phyloP scores from a whole-genome alignment of 164 flowering plant species.

The Vitis amurensis region DNA sequence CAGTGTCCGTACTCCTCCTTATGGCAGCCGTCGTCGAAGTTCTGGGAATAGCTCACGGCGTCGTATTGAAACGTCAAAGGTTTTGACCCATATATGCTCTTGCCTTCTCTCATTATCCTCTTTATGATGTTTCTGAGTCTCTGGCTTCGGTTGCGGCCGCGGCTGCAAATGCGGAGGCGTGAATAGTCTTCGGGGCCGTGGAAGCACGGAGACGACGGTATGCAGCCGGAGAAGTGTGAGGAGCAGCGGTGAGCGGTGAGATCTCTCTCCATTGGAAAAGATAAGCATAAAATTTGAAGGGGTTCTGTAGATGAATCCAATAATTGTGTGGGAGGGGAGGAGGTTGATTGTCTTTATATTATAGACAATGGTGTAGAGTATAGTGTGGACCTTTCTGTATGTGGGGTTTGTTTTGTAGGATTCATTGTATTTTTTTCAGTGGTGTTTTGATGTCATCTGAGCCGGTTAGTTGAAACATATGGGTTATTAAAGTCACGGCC shows the following conservation, averaged over 20 bases:
- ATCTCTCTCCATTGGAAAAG: slow-evolving; percentile 22
- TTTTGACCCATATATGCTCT: slow-evolving; percentile 32
- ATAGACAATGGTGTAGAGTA: too few relatives aligned
- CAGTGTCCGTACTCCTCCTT: slow-evolving; percentile 19
- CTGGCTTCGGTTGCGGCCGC: slow-evolving; percentile 12
- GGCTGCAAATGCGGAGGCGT: slow-evolving; percentile 22
- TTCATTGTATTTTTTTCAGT: too few relatives aligned
- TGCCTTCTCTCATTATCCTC: slow-evolving; percentile 47
- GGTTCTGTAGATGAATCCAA: neutral
- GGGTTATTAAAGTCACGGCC: too few relatives aligned
- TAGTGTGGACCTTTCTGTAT: too few relatives aligned
- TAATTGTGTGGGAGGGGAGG: neutral
- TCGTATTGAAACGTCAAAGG: slow-evolving; percentile 54
- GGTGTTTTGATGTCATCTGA: too few relatives aligned
- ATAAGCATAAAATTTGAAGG: neutral
- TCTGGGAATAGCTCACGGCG: slow-evolving; percentile 64
- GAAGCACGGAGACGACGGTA: slow-evolving; percentile 39
- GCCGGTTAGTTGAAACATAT: too few relatives aligned
- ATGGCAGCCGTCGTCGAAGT: slow-evolving; percentile 58
- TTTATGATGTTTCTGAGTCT: slow-evolving; percentile 38
- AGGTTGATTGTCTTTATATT: too few relatives aligned
- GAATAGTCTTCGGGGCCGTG: slow-evolving; percentile 37
- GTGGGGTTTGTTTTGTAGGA: too few relatives aligned
- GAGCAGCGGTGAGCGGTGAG: slow-evolving; percentile 20
- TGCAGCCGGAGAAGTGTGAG: slow-evolving; percentile 37